Percentiles rank a stretch among this genome's conserved stretches.
Evolutionary conservation across 768 basidiomycete genomes (phyloP).

Genomic region (Tephrocybe sp.): DNA sequence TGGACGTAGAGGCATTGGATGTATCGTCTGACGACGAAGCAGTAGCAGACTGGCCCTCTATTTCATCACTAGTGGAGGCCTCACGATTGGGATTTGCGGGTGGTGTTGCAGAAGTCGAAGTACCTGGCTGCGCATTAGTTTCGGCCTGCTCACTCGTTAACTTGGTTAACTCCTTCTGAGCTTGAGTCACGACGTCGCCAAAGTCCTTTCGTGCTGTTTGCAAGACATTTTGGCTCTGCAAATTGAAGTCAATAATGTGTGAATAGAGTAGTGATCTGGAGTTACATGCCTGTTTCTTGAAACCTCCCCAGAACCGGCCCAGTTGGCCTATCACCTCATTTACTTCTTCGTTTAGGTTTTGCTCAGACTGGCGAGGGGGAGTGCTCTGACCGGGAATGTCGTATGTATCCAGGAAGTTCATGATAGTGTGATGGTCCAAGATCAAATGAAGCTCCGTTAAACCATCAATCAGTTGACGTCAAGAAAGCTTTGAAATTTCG

Average conservation of each 20-base stretch:
- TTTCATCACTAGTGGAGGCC: conserved; percentile 13
- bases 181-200: conserved; percentile 69
- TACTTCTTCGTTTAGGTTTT: conserved; percentile 82
- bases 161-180: conserved; percentile 73
- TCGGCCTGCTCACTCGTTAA: conserved; percentile 33
- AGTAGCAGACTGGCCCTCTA: conserved; percentile 10
- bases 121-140: conserved; percentile 11
- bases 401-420: conserved; percentile 77
- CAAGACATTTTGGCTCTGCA: conserved; percentile 53
- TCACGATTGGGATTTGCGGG: conserved; percentile 24
- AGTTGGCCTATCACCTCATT: conserved; percentile 86
- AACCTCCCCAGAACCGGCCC: conserved; percentile 86
- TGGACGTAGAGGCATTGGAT: conserved; percentile 18
- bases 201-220: conserved; percentile 73
- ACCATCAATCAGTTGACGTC: background rate
- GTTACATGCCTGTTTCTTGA: conserved; percentile 75
- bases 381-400: conserved; percentile 52
- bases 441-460: background rate
- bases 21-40: conserved; percentile 12
- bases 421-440: conserved; percentile 22
- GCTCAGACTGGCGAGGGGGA: conserved; percentile 44
- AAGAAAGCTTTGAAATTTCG: background rate
- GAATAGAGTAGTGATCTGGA: background rate
- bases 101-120: conserved; percentile 11
- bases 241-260: conserved; percentile 1